These are phyloP conservation scores for Candida rishiriensis DNA, from an alignment of 805 yeast genomes.

Conservation along the genomic window DNA sequence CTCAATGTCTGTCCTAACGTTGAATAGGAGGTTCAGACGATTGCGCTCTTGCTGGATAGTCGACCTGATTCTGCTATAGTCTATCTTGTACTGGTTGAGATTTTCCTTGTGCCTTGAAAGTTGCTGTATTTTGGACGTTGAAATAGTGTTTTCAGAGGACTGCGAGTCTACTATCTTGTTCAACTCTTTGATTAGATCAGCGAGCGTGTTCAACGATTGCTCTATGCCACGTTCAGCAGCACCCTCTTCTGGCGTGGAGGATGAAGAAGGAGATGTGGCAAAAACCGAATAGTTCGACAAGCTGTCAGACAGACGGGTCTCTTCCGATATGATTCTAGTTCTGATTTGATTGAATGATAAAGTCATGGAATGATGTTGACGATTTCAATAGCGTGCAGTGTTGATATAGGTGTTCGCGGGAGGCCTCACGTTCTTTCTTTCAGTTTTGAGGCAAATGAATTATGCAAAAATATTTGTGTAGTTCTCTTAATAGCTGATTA, in stretches of 20 bases:
- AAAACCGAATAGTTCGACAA: slow-evolving; percentile 51
- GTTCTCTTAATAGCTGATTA: no score
- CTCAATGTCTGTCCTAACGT: slow-evolving; percentile 77
- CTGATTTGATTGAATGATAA: slow-evolving; percentile 62
- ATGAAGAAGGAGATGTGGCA: slow-evolving; percentile 46
- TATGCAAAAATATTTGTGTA: no score
- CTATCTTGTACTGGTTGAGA: slow-evolving; percentile 62
- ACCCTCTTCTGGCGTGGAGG: slow-evolving; percentile 45
- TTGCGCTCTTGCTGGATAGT: slow-evolving; percentile 62
- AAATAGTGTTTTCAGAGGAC: slow-evolving; percentile 36
- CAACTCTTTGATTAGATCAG: slow-evolving; percentile 45
- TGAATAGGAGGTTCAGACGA: slow-evolving; percentile 64
- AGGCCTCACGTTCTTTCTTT: no score
- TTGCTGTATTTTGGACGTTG: slow-evolving; percentile 77
- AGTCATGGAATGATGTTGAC: slow-evolving; percentile 9
- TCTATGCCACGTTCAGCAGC: slow-evolving; percentile 46
- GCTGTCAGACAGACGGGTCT: slow-evolving; percentile 58
- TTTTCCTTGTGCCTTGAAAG: slow-evolving; percentile 77
- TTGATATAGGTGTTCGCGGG: no score
- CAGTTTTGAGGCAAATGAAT: no score
- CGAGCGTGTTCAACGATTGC: slow-evolving; percentile 45
- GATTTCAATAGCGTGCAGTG: no score
- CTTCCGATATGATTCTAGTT: slow-evolving; percentile 63
- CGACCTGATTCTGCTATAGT: slow-evolving; percentile 48
- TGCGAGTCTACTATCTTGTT: slow-evolving; percentile 47